Evolutionary conservation across 495 filamentous ascomycete species (phyloP).

Genomic region (Cercophora scortea): DNA sequence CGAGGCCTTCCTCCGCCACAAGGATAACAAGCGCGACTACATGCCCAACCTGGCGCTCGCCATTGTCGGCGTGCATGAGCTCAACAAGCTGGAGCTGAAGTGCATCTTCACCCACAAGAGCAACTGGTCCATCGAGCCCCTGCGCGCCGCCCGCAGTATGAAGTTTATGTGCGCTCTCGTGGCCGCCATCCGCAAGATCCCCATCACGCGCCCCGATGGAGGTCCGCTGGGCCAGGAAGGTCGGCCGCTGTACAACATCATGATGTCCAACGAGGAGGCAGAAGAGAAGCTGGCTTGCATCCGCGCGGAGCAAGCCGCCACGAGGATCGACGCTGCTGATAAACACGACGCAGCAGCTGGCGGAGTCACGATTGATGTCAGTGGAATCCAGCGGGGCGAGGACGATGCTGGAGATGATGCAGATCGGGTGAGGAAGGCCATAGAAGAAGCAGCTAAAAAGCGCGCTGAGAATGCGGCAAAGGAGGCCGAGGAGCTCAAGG

Average conservation of each 20-base stretch:
- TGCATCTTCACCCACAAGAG: constrained; percentile 47
- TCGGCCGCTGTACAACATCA: constrained; percentile 53
- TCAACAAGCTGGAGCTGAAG: constrained; percentile 63
- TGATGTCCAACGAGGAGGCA: constrained; percentile 47
- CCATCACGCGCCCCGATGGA: constrained; percentile 58
- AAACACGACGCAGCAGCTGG: neutral
- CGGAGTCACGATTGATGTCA: constrained; percentile 4
- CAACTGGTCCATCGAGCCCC: constrained; percentile 73
- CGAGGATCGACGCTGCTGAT: constrained; percentile 4
- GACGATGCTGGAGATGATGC: neutral
- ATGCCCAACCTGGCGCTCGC: constrained; percentile 55
- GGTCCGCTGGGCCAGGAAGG: constrained; percentile 45
- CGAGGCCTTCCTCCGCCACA: constrained; percentile 48
- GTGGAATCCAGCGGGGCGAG: neutral
- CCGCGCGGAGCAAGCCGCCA: neutral
- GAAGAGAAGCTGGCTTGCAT: constrained; percentile 38
- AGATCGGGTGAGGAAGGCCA: constrained; percentile 2
- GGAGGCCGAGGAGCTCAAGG: constrained; percentile 10
- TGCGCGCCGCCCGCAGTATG: constrained; percentile 60
- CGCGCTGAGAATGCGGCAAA: constrained; percentile 1
- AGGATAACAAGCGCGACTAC: constrained; percentile 70
- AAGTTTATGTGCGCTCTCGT: constrained; percentile 80
- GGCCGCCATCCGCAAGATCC: constrained; percentile 59
- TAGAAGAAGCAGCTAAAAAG: constrained; percentile 4
- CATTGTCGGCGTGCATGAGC: constrained; percentile 57